These are phyloP conservation scores for Chalciporus sp. DNA, from an alignment of 1,284 basidiomycete species.

Conservation along the genomic window DNA sequence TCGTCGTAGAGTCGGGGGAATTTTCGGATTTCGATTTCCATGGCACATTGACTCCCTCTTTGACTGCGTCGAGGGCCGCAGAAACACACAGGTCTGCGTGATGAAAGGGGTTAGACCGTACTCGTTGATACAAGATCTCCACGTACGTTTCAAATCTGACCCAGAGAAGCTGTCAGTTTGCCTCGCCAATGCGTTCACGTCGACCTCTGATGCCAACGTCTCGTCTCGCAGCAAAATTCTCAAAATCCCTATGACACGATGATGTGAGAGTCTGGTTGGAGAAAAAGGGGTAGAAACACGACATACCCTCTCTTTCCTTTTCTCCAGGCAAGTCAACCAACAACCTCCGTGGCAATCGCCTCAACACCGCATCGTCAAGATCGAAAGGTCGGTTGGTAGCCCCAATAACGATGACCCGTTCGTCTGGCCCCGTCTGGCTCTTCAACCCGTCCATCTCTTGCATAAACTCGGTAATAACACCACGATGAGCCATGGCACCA, in stretches of 20 bases:
- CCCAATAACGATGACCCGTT: conserved; percentile 90
- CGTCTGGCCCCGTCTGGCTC: conserved; percentile 64
- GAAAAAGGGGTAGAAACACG: neutral
- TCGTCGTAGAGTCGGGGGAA: conserved; percentile 10
- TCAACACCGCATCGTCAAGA: conserved; percentile 82
- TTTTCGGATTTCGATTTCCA: conserved; percentile 50
- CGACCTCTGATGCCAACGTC: conserved; percentile 66
- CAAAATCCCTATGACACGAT: conserved; percentile 68
- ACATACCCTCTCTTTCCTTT: conserved; percentile 77
- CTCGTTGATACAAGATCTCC: neutral
- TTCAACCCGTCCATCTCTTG: conserved; percentile 97
- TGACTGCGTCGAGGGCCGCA: conserved; percentile 86
- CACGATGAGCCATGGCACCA: conserved; percentile 81
- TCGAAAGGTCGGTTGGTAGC: conserved; percentile 92
- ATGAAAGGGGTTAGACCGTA: conserved; percentile 13
- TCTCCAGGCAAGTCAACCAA: conserved; percentile 85
- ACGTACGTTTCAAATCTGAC: conserved; percentile 90
- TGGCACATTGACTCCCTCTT: conserved; percentile 78
- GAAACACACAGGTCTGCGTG: conserved; percentile 82
- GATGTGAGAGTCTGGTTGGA: conserved; percentile 5
- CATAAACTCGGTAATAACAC: conserved; percentile 94
- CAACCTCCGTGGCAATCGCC: conserved; percentile 80
- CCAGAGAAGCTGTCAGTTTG: conserved; percentile 88
- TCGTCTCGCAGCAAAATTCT: conserved; percentile 84
- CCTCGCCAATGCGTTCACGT: conserved; percentile 64